phyloP scores from a whole-genome alignment of 352 stramenopile species.

The Thraustochytrium sp. region DNA sequence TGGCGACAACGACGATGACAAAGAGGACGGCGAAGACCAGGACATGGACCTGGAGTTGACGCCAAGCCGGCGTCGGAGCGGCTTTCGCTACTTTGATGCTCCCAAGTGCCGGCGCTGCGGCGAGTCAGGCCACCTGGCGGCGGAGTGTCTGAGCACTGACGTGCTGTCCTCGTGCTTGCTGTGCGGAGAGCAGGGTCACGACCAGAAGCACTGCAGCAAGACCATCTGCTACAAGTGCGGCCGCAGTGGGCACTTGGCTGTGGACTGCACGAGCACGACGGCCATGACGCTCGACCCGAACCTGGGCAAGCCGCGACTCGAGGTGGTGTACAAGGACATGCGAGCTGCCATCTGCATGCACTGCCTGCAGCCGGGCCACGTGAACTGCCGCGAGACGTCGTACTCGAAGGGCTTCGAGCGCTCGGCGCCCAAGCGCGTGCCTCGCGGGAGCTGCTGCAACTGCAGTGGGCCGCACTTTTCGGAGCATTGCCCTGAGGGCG shows the following conservation, averaged over 20 bases:
- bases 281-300: not conserved
- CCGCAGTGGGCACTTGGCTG: not conserved
- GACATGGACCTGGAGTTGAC: not conserved
- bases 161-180: not conserved
- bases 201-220: not conserved
- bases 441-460: slow-evolving; percentile 7
- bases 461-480: not conserved
- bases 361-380: not conserved
- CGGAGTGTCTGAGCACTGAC: not conserved
- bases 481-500: not conserved
- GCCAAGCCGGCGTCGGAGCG: not conserved
- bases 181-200: not conserved
- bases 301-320: not conserved
- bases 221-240: slow-evolving; percentile 18
- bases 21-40: not conserved
- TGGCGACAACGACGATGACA: not conserved
- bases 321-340: not conserved
- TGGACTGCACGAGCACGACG: not conserved
- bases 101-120: slow-evolving; percentile 7
- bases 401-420: slow-evolving; percentile 31
- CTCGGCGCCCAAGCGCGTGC: not conserved
- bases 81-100: slow-evolving; percentile 11
- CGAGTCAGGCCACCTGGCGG: not conserved
- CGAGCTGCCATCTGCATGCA: not conserved
- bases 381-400: not conserved